phyloP scores from a whole-genome alignment of 306 rosid genomes.

The Prosopis cineraria region DNA sequence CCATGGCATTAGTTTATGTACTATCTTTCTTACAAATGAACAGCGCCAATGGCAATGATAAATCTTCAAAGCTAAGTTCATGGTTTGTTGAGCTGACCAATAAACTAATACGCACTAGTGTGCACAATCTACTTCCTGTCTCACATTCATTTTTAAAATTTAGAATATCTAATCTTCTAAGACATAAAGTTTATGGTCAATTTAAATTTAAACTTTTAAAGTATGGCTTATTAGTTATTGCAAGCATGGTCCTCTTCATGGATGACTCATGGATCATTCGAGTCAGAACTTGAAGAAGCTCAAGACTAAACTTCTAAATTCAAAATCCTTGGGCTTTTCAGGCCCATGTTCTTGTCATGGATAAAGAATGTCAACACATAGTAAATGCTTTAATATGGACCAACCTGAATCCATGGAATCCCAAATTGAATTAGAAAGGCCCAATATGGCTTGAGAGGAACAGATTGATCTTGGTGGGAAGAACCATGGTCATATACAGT shows the following conservation, averaged over 20 bases:
- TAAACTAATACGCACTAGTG: not conserved
- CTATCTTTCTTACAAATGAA: not conserved
- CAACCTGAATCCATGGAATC: no score
- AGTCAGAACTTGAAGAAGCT: not conserved
- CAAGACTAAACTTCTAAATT: not conserved
- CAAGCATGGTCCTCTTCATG: not conserved
- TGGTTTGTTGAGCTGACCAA: constrained; percentile 28
- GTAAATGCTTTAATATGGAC: no score
- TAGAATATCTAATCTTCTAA: not conserved
- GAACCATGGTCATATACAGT: no score
- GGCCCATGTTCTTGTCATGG: not conserved
- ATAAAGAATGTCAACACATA: no score
- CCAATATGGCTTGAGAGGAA: no score
- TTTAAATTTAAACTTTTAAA: no score
- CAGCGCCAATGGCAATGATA: not conserved
- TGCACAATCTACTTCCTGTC: not conserved
- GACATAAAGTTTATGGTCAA: no score
- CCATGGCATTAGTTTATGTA: not conserved
- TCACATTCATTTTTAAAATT: not conserved
- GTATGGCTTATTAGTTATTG: no score
- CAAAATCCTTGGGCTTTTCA: not conserved
- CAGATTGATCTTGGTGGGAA: no score
- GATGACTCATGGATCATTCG: not conserved
- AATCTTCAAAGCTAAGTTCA: constrained; percentile 26
- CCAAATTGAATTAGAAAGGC: not conserved